These are phyloP conservation scores for Fusarium nisikadoi DNA, from an alignment of 2,329 filamentous ascomycete species.

Conservation along the genomic window DNA sequence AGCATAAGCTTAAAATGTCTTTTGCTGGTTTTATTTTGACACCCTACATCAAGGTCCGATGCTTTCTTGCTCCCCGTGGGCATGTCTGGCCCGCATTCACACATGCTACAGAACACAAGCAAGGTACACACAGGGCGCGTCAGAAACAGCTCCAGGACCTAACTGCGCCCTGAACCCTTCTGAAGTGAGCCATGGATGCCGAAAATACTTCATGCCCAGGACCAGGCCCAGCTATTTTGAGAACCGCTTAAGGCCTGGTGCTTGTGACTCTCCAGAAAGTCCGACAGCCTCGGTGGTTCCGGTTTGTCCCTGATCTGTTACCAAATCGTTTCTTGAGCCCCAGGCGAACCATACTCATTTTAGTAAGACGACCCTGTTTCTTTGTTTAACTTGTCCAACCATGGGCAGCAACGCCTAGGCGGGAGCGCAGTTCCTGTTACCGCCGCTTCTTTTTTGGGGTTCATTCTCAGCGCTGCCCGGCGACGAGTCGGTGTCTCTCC, in stretches of 20 bases:
- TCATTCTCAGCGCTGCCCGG: conserved; percentile 18
- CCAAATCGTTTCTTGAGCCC: conserved; percentile 43
- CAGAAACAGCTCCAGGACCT: conserved; percentile 28
- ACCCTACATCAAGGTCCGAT: no score
- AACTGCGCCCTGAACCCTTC: conserved; percentile 23
- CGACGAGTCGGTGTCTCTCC: conserved; percentile 26
- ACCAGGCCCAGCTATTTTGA: conserved; percentile 31
- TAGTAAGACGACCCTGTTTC: conserved; percentile 32
- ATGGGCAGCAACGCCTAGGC: conserved; percentile 17
- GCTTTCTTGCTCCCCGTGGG: no score
- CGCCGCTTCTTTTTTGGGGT: conserved; percentile 26
- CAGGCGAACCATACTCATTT: conserved; percentile 30
- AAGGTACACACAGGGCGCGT: conserved; percentile 26
- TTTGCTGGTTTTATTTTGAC: no score
- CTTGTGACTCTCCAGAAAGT: conserved; percentile 25
- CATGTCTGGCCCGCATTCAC: conserved; percentile 7
- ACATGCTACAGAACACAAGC: conserved; percentile 3
- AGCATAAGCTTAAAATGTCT: no score
- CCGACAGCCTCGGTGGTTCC: conserved; percentile 35
- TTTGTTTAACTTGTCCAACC: conserved; percentile 36
- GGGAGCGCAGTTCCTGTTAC: conserved; percentile 22
- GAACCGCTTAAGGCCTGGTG: conserved; percentile 10
- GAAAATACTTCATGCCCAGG: conserved; percentile 7
- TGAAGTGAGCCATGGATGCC: conserved; percentile 19
- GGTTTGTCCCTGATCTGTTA: conserved; percentile 43